Evolutionary conservation across 176 grass and related monocot genomes (phyloP).

Genomic region (Avena eriantha): DNA sequence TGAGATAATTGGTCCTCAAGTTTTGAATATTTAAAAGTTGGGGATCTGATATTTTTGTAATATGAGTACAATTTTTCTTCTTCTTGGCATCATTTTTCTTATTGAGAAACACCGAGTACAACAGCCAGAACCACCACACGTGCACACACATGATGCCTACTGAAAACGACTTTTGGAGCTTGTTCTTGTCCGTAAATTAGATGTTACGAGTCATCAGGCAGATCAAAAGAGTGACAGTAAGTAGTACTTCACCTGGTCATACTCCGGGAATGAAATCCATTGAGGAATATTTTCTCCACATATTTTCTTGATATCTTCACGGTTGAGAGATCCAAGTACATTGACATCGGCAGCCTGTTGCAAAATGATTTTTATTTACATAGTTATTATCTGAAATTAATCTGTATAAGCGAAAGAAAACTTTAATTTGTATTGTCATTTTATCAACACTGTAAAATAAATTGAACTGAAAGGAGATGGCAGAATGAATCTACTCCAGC

Average conservation of each 20-base stretch:
- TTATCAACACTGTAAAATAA: background rate
- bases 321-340: conserved; percentile 65
- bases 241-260: conserved; percentile 73
- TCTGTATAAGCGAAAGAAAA: background rate
- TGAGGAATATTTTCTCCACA: conserved; percentile 89
- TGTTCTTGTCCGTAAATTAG: background rate
- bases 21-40: too few species aligned
- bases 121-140: background rate
- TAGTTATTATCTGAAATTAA: background rate
- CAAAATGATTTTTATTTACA: background rate
- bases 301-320: conserved; percentile 93
- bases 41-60: too few species aligned
- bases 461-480: conserved; percentile 18
- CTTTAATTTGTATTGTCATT: background rate
- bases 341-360: conserved; percentile 76
- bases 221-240: conserved; percentile 7
- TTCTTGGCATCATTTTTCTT: background rate
- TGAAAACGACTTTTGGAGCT: background rate
- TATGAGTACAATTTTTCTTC: too few species aligned
- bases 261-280: conserved; percentile 93
- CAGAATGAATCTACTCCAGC: background rate
- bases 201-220: background rate
- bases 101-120: background rate
- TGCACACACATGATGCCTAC: background rate
- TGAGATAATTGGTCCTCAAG: too few species aligned